Conservation (phyloP, 2,329 filamentous ascomycete species). For the Rhynchosporium secalis region DNA sequence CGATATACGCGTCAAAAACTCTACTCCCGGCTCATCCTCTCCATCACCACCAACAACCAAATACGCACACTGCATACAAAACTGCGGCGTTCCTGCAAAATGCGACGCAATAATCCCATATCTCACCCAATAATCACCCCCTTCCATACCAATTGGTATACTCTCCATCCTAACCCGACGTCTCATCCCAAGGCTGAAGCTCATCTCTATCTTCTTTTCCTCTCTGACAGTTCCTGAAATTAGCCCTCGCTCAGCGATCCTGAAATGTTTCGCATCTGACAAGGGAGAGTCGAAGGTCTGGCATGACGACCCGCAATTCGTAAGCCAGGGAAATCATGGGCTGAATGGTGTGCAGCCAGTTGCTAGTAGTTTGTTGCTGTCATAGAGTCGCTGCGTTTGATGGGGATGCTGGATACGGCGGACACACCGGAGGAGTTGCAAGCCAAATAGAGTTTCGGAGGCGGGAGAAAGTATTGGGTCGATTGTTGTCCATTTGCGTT, state of each 20-base stretch:
- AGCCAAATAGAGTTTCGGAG: conserved; percentile 11
- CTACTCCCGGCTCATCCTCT: conserved; percentile 19
- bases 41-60: conserved; percentile 24
- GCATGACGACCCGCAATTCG: conserved; percentile 24
- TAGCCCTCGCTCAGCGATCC: conserved; percentile 23
- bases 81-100: conserved; percentile 28
- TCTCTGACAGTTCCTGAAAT: conserved; percentile 21
- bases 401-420: conserved; percentile 24
- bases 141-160: conserved; percentile 49
- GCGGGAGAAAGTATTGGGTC: conserved; percentile 24
- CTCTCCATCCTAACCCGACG: conserved; percentile 45
- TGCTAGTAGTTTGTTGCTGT: conserved; percentile 27
- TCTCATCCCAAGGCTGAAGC: conserved; percentile 24
- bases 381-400: conserved; percentile 26
- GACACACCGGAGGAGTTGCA: conserved; percentile 26
- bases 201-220: conserved; percentile 23
- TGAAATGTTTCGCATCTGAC: conserved; percentile 22
- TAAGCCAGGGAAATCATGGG: conserved; percentile 26
- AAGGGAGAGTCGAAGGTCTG: conserved; percentile 16
- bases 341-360: conserved; percentile 26
- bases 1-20: conserved; percentile 22
- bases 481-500: conserved; percentile 25
- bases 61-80: conserved; percentile 29
- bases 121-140: conserved; percentile 28
- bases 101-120: conserved; percentile 31